Percentiles rank a stretch among this genome's conserved stretches.
phyloP scores from a whole-genome alignment of 768 basidiomycete genomes.

The Psilocybe tampanensis region DNA sequence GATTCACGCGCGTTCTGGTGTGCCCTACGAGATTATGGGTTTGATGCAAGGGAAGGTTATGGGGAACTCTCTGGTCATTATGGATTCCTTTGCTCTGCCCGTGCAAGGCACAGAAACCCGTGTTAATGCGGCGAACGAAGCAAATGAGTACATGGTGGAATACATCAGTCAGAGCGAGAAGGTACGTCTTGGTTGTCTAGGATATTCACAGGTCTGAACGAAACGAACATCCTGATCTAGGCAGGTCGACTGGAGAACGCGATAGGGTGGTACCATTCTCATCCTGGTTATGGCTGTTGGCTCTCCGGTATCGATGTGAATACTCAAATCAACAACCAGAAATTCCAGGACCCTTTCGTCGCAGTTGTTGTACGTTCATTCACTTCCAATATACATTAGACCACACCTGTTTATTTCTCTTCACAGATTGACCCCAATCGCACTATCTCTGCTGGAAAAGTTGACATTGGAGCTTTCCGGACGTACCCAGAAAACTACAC shows the following conservation, averaged over 20 bases:
- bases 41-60: constrained; percentile 97
- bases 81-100: constrained; percentile 97
- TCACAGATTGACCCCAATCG: constrained; percentile 94
- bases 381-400: not conserved
- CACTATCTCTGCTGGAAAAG: constrained; percentile 96
- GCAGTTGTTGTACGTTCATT: constrained; percentile 82
- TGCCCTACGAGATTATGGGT: constrained; percentile 99
- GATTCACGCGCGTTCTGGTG: constrained; percentile 96
- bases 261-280: constrained; percentile 98
- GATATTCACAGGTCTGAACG: not conserved
- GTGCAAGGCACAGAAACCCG: constrained; percentile 98
- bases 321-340: constrained; percentile 95
- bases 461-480: constrained; percentile 98
- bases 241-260: constrained; percentile 85
- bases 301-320: constrained; percentile 98
- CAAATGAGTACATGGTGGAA: constrained; percentile 98
- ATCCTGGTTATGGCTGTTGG: constrained; percentile 99
- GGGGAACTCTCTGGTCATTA: constrained; percentile 76
- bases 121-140: constrained; percentile 94
- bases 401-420: not conserved
- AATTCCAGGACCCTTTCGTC: constrained; percentile 94
- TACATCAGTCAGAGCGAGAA: constrained; percentile 82
- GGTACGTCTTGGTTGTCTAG: constrained; percentile 41
- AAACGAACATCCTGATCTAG: constrained; percentile 35
- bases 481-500: constrained; percentile 97